Base-by-base conservation (phyloP, 106 monocot genomes). In the Dendrobium nobile region DNA sequence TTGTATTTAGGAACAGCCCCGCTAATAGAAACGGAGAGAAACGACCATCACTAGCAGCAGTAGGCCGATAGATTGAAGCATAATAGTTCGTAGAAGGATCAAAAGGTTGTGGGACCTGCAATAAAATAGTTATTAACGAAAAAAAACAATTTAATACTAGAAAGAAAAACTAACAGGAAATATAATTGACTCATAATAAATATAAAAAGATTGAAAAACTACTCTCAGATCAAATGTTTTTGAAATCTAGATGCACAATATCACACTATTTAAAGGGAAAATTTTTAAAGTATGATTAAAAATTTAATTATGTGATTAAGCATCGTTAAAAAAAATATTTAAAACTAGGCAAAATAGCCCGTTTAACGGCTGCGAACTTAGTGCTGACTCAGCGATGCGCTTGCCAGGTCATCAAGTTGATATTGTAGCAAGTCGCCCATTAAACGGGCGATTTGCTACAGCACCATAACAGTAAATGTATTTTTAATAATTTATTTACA, bases 81-180 rank as follows among this genome's bases (percentile, higher is more conserved):
- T 89, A 94, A 83, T 91, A 94, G 77, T 72, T 89, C 85, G 89
- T 59, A 64, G 93, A 87, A 68, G 89, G 85, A 87, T 92, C 92
- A 88, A 90, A 89, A 27, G 89, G 84, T 83, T 88, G 94, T 76
- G 76, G 76, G 9, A 76, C 76, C 94, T 94, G 78, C 43, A 79
- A 79, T 47, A 59, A 82, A n/a, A 31, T 51, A 22, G 37, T 27
- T 58, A 24, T 54, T 24, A 72, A 17, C 9, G 26, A 54, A 10
- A n/a, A n/a, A n/a, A 80, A 81, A 75, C 8, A 72, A 68, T 33
- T 24, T 41, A 75, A 37, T 37, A 59, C 20, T 16, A 19, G 58
- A 43, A 51, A 72, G 11, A 31, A 75, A 76, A 76, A 22, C 7
- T 55, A 79, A 68, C 15, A 33, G 4, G 75, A 18, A 17, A 67